Conservation (phyloP, 2,329 filamentous ascomycete species). For the Amauroascus niger region DNA sequence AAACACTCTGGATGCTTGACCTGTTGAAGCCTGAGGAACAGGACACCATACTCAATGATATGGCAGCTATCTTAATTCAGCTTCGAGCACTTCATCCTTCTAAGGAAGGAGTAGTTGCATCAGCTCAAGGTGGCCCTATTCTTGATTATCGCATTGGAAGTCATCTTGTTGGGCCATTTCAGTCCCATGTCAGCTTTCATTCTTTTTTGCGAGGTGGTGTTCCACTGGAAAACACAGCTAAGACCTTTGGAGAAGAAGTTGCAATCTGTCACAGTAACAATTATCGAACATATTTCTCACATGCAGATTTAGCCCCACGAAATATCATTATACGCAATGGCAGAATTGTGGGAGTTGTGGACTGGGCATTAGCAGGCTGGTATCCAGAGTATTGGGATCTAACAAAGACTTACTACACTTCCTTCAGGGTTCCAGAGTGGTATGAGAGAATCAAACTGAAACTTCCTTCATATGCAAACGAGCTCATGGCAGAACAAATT, state of each 20-base stretch:
- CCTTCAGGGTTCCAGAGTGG: constrained; percentile 15
- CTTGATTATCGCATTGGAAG: constrained; percentile 16
- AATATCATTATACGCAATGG: constrained; percentile 21
- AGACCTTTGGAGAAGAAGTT: constrained; percentile 14
- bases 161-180: constrained; percentile 14
- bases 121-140: constrained; percentile 13
- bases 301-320: constrained; percentile 21
- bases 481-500: constrained; percentile 14
- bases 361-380: constrained; percentile 23
- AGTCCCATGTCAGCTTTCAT: constrained; percentile 15
- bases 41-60: constrained; percentile 14
- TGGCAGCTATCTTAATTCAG: constrained; percentile 14
- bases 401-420: constrained; percentile 17
- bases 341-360: constrained; percentile 20
- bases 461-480: constrained; percentile 15
- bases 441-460: constrained; percentile 12
- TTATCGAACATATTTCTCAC: constrained; percentile 18
- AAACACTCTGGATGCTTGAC: constrained; percentile 15
- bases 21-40: constrained; percentile 14
- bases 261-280: constrained; percentile 14
- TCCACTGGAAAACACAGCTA: constrained; percentile 13
- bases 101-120: constrained; percentile 14
- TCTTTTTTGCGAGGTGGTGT: constrained; percentile 16
- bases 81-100: constrained; percentile 14
- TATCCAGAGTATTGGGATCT: too few relatives aligned